Evolutionary conservation across 805 yeast genomes (phyloP), one percentile per base, ranked within the genome.

Genomic region (Barnettozyma californica): DNA sequence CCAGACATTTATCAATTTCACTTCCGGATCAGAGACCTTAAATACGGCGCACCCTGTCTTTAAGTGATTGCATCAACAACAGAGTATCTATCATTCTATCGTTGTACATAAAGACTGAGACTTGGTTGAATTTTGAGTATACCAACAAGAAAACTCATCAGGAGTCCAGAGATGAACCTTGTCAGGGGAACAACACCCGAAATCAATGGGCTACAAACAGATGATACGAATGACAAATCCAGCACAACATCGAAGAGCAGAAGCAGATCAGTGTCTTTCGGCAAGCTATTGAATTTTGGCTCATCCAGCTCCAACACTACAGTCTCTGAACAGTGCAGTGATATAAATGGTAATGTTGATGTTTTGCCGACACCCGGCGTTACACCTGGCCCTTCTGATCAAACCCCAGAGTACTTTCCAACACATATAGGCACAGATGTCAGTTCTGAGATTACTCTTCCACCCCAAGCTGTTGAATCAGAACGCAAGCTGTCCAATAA

Each of bases 261-360:
- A 34, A 13, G 21, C 4, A 58, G 77, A 45, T 71, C 77, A 11
- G 63, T 69, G 50, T 72, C 77, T 1, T 57, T 73, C 18, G 67
- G 71, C 2, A 65, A 69, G 45, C 55, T 74, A 16, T 67, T 74
- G 51, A 65, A 63, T 43, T 70, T 72, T 54, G 73, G 69, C 2
- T 45, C 56, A 7, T 51, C 53, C 16, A 47, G 29, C 31, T 41
- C 26, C 20, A 26, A 38, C 27, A 19, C 4, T 13, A 13, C 33
- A 13, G 16, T 8, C 4, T 9, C 33, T 29, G 4, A 11, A 3
- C 33, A 29, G 16, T 4, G 26, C 36, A 13, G 8, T 21, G 31
- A 10, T 41, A 31, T 9, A 26, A n/a, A 5, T 25, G 41, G 25
- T 5, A 35, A 34, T 21, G 37, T 18, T 23, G 51, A 44, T n/a